phyloP scores from a whole-genome alignment of 2,329 filamentous ascomycete species.

The Cladosporium sphaerospermum region DNA sequence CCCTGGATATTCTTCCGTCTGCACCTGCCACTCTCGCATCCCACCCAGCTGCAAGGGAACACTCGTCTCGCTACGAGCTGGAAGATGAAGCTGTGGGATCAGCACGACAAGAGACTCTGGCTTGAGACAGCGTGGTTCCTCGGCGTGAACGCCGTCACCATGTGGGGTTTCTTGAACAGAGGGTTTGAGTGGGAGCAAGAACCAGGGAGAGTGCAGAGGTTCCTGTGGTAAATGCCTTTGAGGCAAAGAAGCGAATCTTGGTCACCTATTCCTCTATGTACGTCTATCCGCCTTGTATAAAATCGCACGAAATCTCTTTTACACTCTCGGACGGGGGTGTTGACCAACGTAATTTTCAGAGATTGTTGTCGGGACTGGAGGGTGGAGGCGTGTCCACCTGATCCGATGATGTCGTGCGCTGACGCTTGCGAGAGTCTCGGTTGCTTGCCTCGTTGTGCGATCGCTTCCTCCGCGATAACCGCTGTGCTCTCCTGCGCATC shows the following conservation, averaged over 20 bases:
- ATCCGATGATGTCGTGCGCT: too few relatives aligned
- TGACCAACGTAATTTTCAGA: too few relatives aligned
- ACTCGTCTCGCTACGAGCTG: background rate
- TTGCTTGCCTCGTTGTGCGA: too few relatives aligned
- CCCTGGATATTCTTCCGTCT: constrained; percentile 92
- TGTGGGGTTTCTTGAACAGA: constrained; percentile 63
- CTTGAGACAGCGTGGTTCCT: constrained; percentile 67
- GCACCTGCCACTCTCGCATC: constrained; percentile 52
- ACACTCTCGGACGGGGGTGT: too few relatives aligned
- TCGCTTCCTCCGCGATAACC: too few relatives aligned
- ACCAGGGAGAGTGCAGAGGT: constrained; percentile 59
- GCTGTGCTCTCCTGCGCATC: background rate
- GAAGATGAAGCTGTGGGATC: constrained; percentile 15
- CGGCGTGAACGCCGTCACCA: constrained; percentile 58
- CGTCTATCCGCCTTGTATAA: too few relatives aligned
- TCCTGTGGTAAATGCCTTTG: constrained; percentile 62
- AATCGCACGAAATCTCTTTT: too few relatives aligned
- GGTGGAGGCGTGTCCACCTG: too few relatives aligned
- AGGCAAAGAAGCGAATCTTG: too few relatives aligned
- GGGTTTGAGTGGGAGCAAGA: constrained; percentile 64
- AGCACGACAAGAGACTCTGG: constrained; percentile 40
- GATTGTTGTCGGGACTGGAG: too few relatives aligned
- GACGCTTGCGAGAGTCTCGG: too few relatives aligned
- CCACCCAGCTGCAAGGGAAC: background rate
- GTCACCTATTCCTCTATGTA: too few relatives aligned